Percentiles rank a stretch among this genome's conserved stretches.
Conservation (phyloP, 148 eudicot genomes). For the Euryodendron excelsum region DNA sequence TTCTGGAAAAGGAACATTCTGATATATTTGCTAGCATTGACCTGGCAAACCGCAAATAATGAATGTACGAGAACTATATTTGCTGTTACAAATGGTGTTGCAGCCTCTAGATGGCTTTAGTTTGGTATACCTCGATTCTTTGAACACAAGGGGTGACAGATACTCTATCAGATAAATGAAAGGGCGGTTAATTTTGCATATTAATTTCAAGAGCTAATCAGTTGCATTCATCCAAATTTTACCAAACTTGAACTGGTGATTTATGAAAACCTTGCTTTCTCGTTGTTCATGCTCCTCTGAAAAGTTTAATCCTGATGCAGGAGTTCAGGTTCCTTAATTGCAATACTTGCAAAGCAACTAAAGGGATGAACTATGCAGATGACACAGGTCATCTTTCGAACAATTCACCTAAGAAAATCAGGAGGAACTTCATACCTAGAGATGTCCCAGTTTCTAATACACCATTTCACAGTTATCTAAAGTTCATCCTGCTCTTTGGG, state of each 20-base stretch:
- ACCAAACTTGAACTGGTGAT: background rate
- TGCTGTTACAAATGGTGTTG: background rate
- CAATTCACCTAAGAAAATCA: constrained; percentile 18
- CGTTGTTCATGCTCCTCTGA: too few species aligned
- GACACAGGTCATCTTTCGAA: constrained; percentile 14
- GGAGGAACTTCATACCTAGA: constrained; percentile 21
- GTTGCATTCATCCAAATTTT: background rate
- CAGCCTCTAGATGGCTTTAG: background rate
- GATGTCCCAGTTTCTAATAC: constrained; percentile 20
- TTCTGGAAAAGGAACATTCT: background rate
- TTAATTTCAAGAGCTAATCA: background rate
- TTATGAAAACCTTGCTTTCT: background rate
- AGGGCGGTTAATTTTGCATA: background rate
- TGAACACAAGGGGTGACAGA: background rate
- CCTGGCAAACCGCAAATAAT: background rate
- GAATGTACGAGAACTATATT: background rate
- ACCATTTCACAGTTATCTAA: constrained; percentile 37
- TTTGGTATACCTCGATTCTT: background rate
- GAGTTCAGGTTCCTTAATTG: constrained; percentile 25
- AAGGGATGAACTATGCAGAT: constrained; percentile 20
- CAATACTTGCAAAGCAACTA: constrained; percentile 20
- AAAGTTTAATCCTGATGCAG: constrained; percentile 32
- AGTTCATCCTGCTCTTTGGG: constrained; percentile 59
- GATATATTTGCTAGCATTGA: background rate
- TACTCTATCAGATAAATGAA: background rate